Percentiles rank a stretch among this genome's conserved stretches.
Evolutionary conservation across 352 stramenopile genomes (phyloP).

Genomic region (Pythium sukuiense): DNA sequence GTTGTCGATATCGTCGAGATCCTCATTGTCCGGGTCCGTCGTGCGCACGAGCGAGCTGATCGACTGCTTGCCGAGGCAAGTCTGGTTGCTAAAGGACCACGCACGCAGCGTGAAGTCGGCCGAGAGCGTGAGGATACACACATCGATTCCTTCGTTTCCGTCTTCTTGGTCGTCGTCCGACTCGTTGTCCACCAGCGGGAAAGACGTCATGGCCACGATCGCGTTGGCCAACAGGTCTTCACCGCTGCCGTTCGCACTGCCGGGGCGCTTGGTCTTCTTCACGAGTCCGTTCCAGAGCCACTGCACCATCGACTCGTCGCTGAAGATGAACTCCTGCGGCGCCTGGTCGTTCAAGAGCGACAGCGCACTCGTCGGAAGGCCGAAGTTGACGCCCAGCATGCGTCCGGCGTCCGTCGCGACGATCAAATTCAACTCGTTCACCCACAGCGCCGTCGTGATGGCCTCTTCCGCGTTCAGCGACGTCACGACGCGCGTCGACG

Average conservation of each 20-base stretch:
- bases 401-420: constrained; percentile 59
- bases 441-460: constrained; percentile 62
- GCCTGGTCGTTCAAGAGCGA: constrained; percentile 32
- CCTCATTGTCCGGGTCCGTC: constrained; percentile 33
- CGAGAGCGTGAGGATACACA: constrained; percentile 69
- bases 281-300: constrained; percentile 77
- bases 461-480: constrained; percentile 55
- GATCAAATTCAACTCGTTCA: constrained; percentile 79
- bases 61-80: constrained; percentile 63
- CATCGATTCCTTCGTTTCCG: constrained; percentile 46
- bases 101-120: constrained; percentile 63
- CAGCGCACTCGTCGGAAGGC: constrained; percentile 32
- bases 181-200: constrained; percentile 52
- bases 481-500: constrained; percentile 44
- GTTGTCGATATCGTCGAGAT: constrained; percentile 36
- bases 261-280: constrained; percentile 31
- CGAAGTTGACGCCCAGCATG: constrained; percentile 73
- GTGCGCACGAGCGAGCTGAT: constrained; percentile 40
- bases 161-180: constrained; percentile 44
- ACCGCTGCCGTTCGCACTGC: constrained; percentile 34
- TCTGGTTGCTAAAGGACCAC: constrained; percentile 70
- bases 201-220: constrained; percentile 63
- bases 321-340: constrained; percentile 68
- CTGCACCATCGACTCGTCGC: constrained; percentile 60
- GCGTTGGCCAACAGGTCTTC: constrained; percentile 35